These are phyloP conservation scores for Lipomyces yamanashiensis DNA, from an alignment of 805 yeast species.

Conservation along the genomic window DNA sequence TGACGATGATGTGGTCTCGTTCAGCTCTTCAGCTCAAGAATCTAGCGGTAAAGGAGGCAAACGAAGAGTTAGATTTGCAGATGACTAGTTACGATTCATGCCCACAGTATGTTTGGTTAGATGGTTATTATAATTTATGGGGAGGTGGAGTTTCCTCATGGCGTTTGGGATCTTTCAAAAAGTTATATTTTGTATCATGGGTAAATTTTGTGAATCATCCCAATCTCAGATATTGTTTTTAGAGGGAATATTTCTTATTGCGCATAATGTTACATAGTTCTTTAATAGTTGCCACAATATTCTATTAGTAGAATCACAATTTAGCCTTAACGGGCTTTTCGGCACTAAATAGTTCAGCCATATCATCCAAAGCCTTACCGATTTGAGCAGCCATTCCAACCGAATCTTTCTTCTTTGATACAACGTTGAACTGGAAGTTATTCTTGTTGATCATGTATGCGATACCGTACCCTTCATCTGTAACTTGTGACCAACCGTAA, in stretches of 20 bases:
- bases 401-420: slow-evolving; percentile 64
- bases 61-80: slow-evolving; percentile 28
- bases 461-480: slow-evolving; percentile 89
- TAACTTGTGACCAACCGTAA: slow-evolving; percentile 95
- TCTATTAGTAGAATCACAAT: slow-evolving; percentile 39
- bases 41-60: slow-evolving; percentile 7
- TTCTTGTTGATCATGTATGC: slow-evolving; percentile 91
- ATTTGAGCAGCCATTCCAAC: slow-evolving; percentile 64
- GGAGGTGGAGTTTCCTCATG: background rate
- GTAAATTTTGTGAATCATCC: background rate
- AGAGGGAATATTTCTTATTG: background rate
- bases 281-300: background rate
- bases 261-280: background rate
- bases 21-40: background rate
- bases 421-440: slow-evolving; percentile 83
- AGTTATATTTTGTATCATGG: background rate
- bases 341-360: slow-evolving; percentile 62
- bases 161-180: slow-evolving; percentile 10
- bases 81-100: background rate
- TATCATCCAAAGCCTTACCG: slow-evolving; percentile 78
- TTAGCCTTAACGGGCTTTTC: slow-evolving; percentile 46
- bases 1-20: slow-evolving; percentile 6
- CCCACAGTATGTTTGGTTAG: background rate
- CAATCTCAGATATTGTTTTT: background rate
- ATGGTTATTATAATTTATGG: background rate